Evolutionary conservation across 441 rosid species (phyloP).

Genomic region (Brassica hybrid): DNA sequence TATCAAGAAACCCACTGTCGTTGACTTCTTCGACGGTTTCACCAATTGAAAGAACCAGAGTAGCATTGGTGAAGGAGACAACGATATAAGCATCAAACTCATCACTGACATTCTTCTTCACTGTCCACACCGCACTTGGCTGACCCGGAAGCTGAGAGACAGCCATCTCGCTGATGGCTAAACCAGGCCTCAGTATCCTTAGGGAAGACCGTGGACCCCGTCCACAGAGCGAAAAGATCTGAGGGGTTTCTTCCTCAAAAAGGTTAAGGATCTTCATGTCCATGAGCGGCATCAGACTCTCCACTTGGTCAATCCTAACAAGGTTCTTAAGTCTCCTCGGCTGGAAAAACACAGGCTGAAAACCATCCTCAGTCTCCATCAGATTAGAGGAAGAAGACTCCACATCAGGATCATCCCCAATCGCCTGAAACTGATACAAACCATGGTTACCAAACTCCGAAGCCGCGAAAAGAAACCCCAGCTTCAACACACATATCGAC

Average conservation of each 20-base stretch:
- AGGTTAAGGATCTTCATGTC: constrained; percentile 89
- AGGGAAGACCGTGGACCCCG: constrained; percentile 95
- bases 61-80: constrained; percentile 96
- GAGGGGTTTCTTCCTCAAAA: constrained; percentile 97
- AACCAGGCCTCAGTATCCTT: constrained; percentile 91
- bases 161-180: constrained; percentile 97
- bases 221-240: constrained; percentile 86
- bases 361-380: constrained; percentile 97
- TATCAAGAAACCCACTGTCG: constrained; percentile 96
- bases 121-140: constrained; percentile 99
- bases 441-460: constrained; percentile 97
- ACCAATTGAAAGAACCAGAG: constrained; percentile 98
- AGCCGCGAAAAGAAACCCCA: constrained; percentile 86
- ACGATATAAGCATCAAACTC: constrained; percentile 97
- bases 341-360: constrained; percentile 89
- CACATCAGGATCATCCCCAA: constrained; percentile 85
- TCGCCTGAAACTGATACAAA: constrained; percentile 89
- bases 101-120: constrained; percentile 83
- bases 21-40: constrained; percentile 98
- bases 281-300: constrained; percentile 97
- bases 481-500: constrained; percentile 88
- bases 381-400: constrained; percentile 86
- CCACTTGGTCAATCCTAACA: constrained; percentile 92
- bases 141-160: constrained; percentile 99
- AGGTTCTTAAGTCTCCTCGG: constrained; percentile 94